These are phyloP conservation scores for Nothomitra cinnamomea DNA, from an alignment of 2,329 filamentous ascomycete genomes.

Conservation along the genomic window DNA sequence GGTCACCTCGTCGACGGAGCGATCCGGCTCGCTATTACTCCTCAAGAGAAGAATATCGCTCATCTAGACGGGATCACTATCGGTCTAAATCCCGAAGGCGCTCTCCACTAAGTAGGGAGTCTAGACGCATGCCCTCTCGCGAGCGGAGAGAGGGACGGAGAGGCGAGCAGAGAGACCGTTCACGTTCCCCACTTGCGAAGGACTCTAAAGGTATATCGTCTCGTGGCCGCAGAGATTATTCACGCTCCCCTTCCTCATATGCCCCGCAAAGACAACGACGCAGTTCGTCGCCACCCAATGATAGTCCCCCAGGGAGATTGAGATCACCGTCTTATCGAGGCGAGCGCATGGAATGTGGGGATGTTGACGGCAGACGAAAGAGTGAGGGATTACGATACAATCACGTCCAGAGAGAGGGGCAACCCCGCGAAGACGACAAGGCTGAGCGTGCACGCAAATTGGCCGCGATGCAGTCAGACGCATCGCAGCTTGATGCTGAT, in stretches of 20 bases:
- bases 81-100: neutral
- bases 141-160: no score
- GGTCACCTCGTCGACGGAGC: constrained; percentile 1
- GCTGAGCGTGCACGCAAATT: constrained; percentile 49
- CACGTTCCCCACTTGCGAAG: no score
- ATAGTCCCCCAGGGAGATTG: neutral
- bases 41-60: neutral
- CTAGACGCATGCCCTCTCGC: neutral
- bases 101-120: neutral
- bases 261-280: neutral
- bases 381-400: neutral
- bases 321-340: neutral
- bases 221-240: no score
- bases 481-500: constrained; percentile 51
- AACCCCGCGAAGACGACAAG: constrained; percentile 16
- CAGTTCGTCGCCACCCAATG: neutral
- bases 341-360: neutral
- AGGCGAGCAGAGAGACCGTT: no score
- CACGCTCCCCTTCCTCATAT: neutral
- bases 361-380: neutral
- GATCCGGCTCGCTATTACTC: neutral
- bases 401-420: neutral
- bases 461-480: constrained; percentile 57
- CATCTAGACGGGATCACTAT: neutral
- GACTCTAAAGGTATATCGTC: no score